phyloP scores from a whole-genome alignment of 2,329 filamentous ascomycete species.

The Pseudogymnoascus sp. region DNA sequence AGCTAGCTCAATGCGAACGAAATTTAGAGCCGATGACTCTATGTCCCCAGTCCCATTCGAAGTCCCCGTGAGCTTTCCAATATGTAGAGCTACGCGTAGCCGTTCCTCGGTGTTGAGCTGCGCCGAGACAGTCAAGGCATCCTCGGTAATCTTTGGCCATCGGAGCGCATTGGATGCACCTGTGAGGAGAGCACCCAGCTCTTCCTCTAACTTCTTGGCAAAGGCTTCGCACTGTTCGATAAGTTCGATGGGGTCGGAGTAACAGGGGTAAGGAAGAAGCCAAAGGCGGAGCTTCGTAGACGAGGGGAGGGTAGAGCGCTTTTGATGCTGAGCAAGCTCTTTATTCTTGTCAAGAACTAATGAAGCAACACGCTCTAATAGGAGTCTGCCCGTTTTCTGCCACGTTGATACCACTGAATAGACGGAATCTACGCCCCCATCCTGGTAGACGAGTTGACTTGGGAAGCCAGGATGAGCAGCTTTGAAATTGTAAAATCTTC shows the following conservation, averaged over 20 bases:
- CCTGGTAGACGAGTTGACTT: too few species aligned
- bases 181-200: constrained; percentile 8
- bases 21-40: constrained; percentile 1
- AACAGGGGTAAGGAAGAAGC: constrained; percentile 15
- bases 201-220: constrained; percentile 3
- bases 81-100: constrained; percentile 11
- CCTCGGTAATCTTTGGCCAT: constrained; percentile 12
- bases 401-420: constrained; percentile 6
- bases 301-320: constrained; percentile 10
- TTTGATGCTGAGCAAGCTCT: neutral
- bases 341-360: constrained; percentile 9
- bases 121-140: constrained; percentile 4
- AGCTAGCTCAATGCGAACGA: constrained; percentile 11
- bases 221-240: constrained; percentile 12
- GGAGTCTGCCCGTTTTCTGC: constrained; percentile 7
- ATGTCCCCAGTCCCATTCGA: neutral
- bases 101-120: constrained; percentile 13
- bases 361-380: constrained; percentile 11
- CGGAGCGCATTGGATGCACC: constrained; percentile 10
- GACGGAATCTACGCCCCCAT: neutral
- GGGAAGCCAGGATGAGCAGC: too few species aligned
- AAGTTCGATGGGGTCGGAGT: neutral
- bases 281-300: constrained; percentile 10
- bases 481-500: too few species aligned
- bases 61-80: constrained; percentile 7